These are phyloP conservation scores for Moesziomyces sp. DNA, from an alignment of 1,284 basidiomycete genomes.

Conservation along the genomic window DNA sequence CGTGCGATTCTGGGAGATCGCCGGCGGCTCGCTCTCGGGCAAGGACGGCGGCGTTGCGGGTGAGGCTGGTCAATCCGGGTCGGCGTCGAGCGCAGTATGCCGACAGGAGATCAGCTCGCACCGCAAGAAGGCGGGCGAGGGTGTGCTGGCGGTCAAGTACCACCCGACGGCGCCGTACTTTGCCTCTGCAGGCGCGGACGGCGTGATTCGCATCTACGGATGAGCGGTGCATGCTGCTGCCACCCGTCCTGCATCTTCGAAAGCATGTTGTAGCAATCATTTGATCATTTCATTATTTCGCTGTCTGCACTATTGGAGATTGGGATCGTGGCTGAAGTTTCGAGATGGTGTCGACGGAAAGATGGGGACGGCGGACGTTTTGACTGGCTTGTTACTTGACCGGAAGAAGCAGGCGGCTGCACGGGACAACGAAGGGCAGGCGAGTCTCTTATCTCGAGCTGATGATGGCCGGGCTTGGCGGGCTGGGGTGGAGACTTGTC, in stretches of 20 bases:
- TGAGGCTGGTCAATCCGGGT: constrained; percentile 1
- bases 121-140: constrained; percentile 86
- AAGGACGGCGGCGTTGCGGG: constrained; percentile 10
- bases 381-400: constrained; percentile 19
- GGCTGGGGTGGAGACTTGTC: background rate
- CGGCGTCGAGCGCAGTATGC: constrained; percentile 72
- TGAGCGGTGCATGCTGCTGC: constrained; percentile 7
- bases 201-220: constrained; percentile 84
- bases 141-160: constrained; percentile 86
- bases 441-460: too few relatives aligned
- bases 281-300: background rate
- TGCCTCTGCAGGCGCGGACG: constrained; percentile 92
- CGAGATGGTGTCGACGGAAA: background rate
- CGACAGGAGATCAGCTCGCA: constrained; percentile 85
- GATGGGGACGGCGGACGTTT: too few relatives aligned
- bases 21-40: constrained; percentile 68
- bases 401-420: constrained; percentile 1
- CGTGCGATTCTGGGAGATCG: constrained; percentile 92
- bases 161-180: constrained; percentile 86
- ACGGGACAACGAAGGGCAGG: too few relatives aligned
- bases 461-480: background rate
- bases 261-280: too few relatives aligned
- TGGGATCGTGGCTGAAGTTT: background rate
- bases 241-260: background rate
- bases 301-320: too few relatives aligned